A percentile compares a stretch with the other conserved stretches of the same genome.
Evolutionary conservation across 192 early-diverging fungal genomes (phyloP).

Genomic region (Coemansia sp.): DNA sequence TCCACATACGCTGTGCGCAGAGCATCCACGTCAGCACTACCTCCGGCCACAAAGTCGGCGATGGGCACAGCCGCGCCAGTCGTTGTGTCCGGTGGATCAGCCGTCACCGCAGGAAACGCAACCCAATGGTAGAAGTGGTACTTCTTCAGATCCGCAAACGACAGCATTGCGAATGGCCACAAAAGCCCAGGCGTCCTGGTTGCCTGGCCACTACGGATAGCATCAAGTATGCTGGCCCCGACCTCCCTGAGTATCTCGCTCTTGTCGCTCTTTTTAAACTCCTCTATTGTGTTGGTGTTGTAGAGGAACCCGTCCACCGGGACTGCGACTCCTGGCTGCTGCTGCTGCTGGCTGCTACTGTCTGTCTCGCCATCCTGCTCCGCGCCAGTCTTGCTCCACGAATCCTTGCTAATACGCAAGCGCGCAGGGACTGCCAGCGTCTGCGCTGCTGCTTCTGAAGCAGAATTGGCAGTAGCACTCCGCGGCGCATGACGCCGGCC

Average conservation of each 20-base stretch:
- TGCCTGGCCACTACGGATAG: slow-evolving; percentile 67
- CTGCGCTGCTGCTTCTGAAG: slow-evolving; percentile 4
- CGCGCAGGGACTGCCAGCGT: slow-evolving; percentile 59
- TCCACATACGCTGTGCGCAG: slow-evolving; percentile 20
- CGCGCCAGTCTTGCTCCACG: background rate
- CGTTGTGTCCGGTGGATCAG: slow-evolving; percentile 59
- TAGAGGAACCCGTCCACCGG: slow-evolving; percentile 51
- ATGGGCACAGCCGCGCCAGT: slow-evolving; percentile 11
- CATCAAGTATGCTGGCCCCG: slow-evolving; percentile 61
- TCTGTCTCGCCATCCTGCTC: background rate
- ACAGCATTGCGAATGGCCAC: slow-evolving; percentile 72
- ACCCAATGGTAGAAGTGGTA: slow-evolving; percentile 96
- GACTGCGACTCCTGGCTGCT: slow-evolving; percentile 13
- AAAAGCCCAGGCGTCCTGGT: slow-evolving; percentile 65
- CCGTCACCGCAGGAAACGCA: slow-evolving; percentile 83
- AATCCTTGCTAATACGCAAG: slow-evolving; percentile 56
- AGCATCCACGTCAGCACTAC: slow-evolving; percentile 34
- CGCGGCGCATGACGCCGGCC: slow-evolving; percentile 59
- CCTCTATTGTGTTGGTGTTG: slow-evolving; percentile 96
- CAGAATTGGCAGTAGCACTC: slow-evolving; percentile 14
- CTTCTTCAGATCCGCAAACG: slow-evolving; percentile 97
- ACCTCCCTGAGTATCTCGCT: slow-evolving; percentile 57
- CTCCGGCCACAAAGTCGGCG: slow-evolving; percentile 5
- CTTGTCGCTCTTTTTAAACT: slow-evolving; percentile 84
- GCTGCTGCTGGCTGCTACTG: background rate